Conservation (phyloP, 805 yeast species). For the Tetrapisispora fleetii region DNA sequence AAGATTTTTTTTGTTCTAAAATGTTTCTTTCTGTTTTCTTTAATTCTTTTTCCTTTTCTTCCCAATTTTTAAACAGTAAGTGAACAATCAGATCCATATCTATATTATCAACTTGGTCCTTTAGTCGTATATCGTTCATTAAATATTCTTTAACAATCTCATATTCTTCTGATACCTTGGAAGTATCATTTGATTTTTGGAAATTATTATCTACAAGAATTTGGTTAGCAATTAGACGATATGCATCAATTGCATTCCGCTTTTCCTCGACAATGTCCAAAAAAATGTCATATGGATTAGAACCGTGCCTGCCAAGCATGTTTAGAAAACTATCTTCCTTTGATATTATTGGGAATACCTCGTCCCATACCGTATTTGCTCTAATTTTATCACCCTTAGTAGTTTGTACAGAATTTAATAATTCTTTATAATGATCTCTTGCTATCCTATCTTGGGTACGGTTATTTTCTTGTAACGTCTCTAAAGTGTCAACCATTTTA, state of each 20-base stretch:
- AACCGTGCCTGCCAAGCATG: constrained; percentile 67
- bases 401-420: constrained; percentile 27
- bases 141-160: constrained; percentile 15
- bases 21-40: constrained; percentile 10
- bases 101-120: constrained; percentile 17
- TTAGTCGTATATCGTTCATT: constrained; percentile 15
- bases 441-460: constrained; percentile 54
- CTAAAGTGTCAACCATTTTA: constrained; percentile 17
- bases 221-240: constrained; percentile 50
- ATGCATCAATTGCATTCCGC: constrained; percentile 43
- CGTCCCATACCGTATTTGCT: constrained; percentile 52
- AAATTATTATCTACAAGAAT: constrained; percentile 32
- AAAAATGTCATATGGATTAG: constrained; percentile 66
- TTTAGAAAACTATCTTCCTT: constrained; percentile 48
- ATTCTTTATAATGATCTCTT: constrained; percentile 45
- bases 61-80: constrained; percentile 19
- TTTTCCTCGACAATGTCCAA: constrained; percentile 64
- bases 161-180: constrained; percentile 9
- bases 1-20: constrained; percentile 17
- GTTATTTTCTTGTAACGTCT: constrained; percentile 30
- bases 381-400: constrained; percentile 21
- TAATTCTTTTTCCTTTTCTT: constrained; percentile 17
- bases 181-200: constrained; percentile 17
- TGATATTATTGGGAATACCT: constrained; percentile 41
- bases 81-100: constrained; percentile 24